phyloP scores from a whole-genome alignment of 2,329 filamentous ascomycete species.

The Hortaea sp. region DNA sequence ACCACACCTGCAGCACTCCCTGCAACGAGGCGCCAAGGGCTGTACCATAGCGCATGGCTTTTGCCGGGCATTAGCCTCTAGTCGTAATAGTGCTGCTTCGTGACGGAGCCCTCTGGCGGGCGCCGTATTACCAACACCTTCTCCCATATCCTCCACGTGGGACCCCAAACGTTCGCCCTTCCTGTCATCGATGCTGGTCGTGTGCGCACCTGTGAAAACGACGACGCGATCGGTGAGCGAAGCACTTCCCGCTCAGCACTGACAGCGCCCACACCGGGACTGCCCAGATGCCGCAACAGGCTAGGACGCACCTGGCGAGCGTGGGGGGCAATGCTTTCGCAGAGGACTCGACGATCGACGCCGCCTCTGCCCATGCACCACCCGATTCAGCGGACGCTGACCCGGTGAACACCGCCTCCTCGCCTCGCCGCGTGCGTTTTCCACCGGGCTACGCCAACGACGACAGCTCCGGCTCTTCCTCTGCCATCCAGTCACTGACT shows the following conservation, averaged over 20 bases:
- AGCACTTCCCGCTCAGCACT: not conserved
- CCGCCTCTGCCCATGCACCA: slow-evolving; percentile 7
- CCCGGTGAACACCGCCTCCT: slow-evolving; percentile 13
- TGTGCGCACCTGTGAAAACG: not conserved
- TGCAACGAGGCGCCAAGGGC: not conserved
- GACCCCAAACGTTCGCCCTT: not conserved
- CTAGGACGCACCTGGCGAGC: slow-evolving; percentile 11
- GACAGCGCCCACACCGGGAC: not conserved
- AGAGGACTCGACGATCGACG: slow-evolving; percentile 14
- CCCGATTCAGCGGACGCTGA: slow-evolving; percentile 6
- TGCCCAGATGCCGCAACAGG: slow-evolving; percentile 6
- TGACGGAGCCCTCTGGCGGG: not conserved
- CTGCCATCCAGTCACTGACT: slow-evolving; percentile 34
- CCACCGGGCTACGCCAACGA: slow-evolving; percentile 17
- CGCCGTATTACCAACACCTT: not conserved
- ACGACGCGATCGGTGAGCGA: too few species aligned
- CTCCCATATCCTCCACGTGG: not conserved
- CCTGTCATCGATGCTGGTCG: not conserved
- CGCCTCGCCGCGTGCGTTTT: slow-evolving; percentile 27
- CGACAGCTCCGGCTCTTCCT: slow-evolving; percentile 27
- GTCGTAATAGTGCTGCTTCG: not conserved
- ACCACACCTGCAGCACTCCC: too few species aligned
- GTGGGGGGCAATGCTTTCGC: slow-evolving; percentile 13
- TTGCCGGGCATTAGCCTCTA: not conserved
- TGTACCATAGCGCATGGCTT: not conserved